phyloP scores from a whole-genome alignment of 2,329 filamentous ascomycete genomes.

The Fusarium beomiforme region DNA sequence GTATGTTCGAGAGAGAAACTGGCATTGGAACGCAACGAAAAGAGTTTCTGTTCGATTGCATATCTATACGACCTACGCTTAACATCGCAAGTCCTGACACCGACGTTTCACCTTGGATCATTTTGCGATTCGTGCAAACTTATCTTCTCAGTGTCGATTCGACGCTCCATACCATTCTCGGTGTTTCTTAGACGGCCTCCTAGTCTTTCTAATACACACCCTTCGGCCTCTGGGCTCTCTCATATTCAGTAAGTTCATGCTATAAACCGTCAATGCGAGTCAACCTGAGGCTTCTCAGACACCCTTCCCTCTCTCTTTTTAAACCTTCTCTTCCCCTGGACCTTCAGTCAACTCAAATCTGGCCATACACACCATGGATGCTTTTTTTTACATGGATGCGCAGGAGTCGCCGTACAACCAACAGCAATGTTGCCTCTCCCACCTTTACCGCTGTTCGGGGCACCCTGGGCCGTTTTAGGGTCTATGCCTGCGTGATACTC shows the following conservation, averaged over 20 bases:
- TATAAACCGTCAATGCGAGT: not conserved
- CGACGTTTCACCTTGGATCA: slow-evolving; percentile 1
- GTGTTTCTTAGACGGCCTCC: slow-evolving; percentile 7
- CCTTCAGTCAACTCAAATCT: not conserved
- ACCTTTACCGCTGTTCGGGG: slow-evolving; percentile 6
- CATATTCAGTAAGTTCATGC: slow-evolving; percentile 23
- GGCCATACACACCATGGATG: not conserved
- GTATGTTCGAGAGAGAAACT: not conserved
- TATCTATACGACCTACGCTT: not conserved
- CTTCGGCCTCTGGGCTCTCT: not conserved
- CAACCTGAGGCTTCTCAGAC: slow-evolving; percentile 7
- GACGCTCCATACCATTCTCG: slow-evolving; percentile 7
- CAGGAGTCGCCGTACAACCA: slow-evolving; percentile 8
- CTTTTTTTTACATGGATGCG: not conserved
- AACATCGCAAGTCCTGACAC: slow-evolving; percentile 9
- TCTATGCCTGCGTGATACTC: slow-evolving; percentile 19
- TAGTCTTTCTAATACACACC: slow-evolving; percentile 9
- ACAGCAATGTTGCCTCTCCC: slow-evolving; percentile 9
- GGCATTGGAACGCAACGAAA: not conserved
- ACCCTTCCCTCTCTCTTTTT: not conserved
- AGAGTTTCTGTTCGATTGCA: not conserved
- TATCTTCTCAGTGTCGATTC: slow-evolving; percentile 11
- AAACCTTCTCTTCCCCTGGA: not conserved
- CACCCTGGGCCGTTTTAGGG: slow-evolving; percentile 18
- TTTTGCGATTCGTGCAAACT: slow-evolving; percentile 9